These are phyloP conservation scores for Sparassis latifolia DNA, from an alignment of 1,284 basidiomycete species.

Conservation along the genomic window DNA sequence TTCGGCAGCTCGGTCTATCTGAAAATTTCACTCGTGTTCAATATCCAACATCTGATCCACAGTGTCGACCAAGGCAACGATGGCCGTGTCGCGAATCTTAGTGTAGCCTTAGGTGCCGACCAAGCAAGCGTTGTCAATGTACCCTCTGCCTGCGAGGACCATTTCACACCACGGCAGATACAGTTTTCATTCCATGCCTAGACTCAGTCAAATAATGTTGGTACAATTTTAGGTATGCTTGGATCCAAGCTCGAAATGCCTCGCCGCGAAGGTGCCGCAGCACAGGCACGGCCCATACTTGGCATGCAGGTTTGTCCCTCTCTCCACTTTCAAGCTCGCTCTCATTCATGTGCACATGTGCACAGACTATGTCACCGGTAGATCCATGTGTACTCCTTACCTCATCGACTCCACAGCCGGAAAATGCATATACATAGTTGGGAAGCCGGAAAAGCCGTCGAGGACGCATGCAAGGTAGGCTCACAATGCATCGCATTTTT, in stretches of 20 bases:
- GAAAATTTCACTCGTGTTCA: conserved; percentile 21
- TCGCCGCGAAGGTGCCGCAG: conserved; percentile 54
- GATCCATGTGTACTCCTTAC: conserved; percentile 96
- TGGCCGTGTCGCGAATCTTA: conserved; percentile 41
- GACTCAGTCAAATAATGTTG: background rate
- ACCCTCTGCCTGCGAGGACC: conserved; percentile 63
- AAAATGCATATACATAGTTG: conserved; percentile 98
- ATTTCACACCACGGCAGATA: conserved; percentile 72
- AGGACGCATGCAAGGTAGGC: conserved; percentile 79
- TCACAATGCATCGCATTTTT: conserved; percentile 10
- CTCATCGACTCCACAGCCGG: conserved; percentile 94
- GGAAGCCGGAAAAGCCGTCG: conserved; percentile 95
- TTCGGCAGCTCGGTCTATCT: conserved; percentile 15
- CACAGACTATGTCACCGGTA: conserved; percentile 91
- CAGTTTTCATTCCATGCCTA: conserved; percentile 7
- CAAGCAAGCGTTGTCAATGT: conserved; percentile 75
- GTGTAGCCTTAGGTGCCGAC: conserved; percentile 74
- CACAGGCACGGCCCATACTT: conserved; percentile 80
- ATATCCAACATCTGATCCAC: conserved; percentile 47
- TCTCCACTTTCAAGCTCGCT: background rate
- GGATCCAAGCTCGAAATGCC: conserved; percentile 81
- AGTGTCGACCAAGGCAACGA: conserved; percentile 41
- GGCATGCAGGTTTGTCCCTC: conserved; percentile 77
- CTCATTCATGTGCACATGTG: background rate
- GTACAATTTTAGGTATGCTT: conserved; percentile 62